Base-by-base conservation (phyloP, 78 protist genomes). In the Monosiga brevicollis region DNA sequence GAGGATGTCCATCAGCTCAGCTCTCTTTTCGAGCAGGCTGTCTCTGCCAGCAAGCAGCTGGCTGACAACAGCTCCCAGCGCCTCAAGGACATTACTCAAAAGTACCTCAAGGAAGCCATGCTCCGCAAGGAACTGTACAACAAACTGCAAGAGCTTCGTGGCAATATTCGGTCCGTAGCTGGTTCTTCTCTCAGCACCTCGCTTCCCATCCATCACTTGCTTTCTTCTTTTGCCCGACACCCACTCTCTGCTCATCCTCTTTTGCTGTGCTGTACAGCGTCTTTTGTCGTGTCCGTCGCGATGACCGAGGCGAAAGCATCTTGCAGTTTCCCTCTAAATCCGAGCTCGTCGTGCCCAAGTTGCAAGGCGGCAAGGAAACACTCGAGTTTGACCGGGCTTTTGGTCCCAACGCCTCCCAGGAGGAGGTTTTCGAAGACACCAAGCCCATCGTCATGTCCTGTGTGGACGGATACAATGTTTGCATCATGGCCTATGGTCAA, bases 401-500 rank as follows among this genome's bases (percentile, higher is more conserved):
- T 70, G 76, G 26, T 38, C 86, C 87, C 41, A 0, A 0, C 34
- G 0, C 83, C 37, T 9, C 36, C 26, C 92, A 90, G 62, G 71
- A 0, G 34, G 62, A 40, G 62, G 81, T 86, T n/a, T 89, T 82
- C 39, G 83, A 22, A 1, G 89, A 89, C 81, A 72, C 86, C 0
- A 2, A 42, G 73, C 90, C 73, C 43, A 81, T 86, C 34, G 81
- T 90, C 40, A 87, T 73, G 76, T 73, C 86, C 26, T 84, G 85
- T 0, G 22, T 90, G 32, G 93, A 90, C 72, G 93, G 93, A 22
- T 84, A 87, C 86, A 82, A 78, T 35, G 93, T 90, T 25, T 79
- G 84, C 86, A 54, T 90, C 76, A 76, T 90, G 9, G 93, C 93
- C 29, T 90, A 87, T 39, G 93, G 93, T 0, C 87, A 82, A 42